A percentile compares a stretch with the other conserved stretches of the same genome.
Evolutionary conservation across 2,329 filamentous ascomycete genomes (phyloP).

Genomic region (Talaromyces sp.): DNA sequence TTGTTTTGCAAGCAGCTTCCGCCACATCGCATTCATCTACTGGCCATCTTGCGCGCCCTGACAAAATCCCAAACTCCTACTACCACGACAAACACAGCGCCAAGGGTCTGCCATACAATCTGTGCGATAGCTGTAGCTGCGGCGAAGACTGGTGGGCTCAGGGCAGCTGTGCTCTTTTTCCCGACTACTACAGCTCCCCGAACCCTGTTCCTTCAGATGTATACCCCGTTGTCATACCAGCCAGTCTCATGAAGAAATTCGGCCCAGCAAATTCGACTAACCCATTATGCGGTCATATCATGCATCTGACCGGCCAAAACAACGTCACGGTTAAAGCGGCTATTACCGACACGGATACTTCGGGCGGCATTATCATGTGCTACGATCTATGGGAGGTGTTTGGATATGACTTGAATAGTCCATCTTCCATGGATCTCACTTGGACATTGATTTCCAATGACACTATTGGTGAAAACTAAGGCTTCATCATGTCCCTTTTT

Average conservation of each 20-base stretch:
- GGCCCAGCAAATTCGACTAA: background rate
- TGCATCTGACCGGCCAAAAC: background rate
- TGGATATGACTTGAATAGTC: background rate
- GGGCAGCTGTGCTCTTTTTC: background rate
- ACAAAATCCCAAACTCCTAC: background rate
- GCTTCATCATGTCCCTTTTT: background rate
- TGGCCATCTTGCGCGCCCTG: background rate
- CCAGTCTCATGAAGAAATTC: background rate
- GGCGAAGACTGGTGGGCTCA: background rate
- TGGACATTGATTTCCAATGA: background rate
- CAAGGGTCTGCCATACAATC: background rate
- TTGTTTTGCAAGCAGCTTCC: background rate
- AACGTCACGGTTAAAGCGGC: background rate
- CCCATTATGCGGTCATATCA: background rate
- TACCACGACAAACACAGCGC: background rate
- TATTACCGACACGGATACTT: background rate
- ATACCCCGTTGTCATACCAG: background rate
- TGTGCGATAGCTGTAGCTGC: background rate
- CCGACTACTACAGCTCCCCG: background rate
- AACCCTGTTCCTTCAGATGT: background rate
- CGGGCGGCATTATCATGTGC: background rate
- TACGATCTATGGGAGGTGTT: background rate
- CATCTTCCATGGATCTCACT: background rate
- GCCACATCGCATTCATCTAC: background rate
- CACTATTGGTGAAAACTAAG: background rate